Percentiles rank a stretch among this genome's conserved stretches.
Conservation (phyloP, 106 monocot genomes). For the Xerophyta viscosa region DNA sequence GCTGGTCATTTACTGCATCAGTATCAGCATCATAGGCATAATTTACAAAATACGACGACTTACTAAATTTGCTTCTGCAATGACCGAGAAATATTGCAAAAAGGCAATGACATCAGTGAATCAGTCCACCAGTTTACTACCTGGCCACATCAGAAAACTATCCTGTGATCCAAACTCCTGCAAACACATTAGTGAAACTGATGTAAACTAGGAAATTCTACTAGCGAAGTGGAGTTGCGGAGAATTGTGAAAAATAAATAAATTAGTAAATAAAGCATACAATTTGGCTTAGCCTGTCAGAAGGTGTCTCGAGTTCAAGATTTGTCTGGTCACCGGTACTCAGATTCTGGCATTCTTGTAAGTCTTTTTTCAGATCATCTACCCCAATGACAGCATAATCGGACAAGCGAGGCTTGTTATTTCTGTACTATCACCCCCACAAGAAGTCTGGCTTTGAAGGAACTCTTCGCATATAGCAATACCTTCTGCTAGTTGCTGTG, state of each 20-base stretch:
- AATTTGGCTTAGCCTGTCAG: conserved; percentile 78
- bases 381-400: conserved; percentile 63
- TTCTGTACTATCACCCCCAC: conserved; percentile 37
- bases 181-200: conserved; percentile 5
- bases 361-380: conserved; percentile 63
- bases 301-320: conserved; percentile 35
- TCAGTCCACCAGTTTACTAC: conserved; percentile 24
- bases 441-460: conserved; percentile 81
- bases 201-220: not conserved
- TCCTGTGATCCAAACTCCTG: conserved; percentile 97
- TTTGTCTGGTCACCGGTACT: conserved; percentile 19
- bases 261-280: conserved; percentile 21
- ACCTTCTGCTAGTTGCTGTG: conserved; percentile 91
- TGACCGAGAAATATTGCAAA: too few relatives aligned
- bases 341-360: conserved; percentile 72
- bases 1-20: too few relatives aligned
- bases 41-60: too few relatives aligned
- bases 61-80: too few relatives aligned
- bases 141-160: conserved; percentile 47
- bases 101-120: not conserved
- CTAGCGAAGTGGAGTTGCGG: not conserved
- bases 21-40: too few relatives aligned
- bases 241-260: not conserved
- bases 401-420: conserved; percentile 34
- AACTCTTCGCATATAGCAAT: conserved; percentile 91